These are phyloP conservation scores for Trametes elegans DNA, from an alignment of 768 basidiomycete species.

Conservation along the genomic window DNA sequence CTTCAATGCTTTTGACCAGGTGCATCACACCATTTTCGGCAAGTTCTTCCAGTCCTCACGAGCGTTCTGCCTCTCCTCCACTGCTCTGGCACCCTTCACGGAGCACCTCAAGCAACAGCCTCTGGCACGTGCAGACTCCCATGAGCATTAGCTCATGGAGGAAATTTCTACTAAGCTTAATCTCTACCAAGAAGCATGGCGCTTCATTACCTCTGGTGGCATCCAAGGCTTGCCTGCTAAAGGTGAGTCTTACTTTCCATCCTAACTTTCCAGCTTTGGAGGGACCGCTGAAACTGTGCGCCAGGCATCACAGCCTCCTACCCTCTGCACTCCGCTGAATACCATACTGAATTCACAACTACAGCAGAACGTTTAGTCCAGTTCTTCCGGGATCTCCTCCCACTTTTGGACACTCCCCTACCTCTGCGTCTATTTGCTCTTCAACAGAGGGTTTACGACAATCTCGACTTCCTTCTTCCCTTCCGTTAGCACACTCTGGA, in stretches of 20 bases:
- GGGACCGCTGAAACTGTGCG: neutral
- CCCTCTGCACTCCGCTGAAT: neutral
- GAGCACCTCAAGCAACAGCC: neutral
- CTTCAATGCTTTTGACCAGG: neutral
- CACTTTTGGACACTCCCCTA: neutral
- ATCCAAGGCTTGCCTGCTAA: too few relatives aligned
- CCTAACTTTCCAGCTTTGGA: too few relatives aligned
- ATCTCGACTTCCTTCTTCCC: neutral
- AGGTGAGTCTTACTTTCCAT: too few relatives aligned
- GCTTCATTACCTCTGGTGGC: too few relatives aligned
- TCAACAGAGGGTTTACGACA: neutral
- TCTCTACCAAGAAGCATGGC: neutral
- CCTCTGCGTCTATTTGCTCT: neutral
- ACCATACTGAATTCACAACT: neutral
- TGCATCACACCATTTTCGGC: neutral
- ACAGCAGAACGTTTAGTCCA: neutral
- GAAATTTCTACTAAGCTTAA: neutral
- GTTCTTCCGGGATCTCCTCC: neutral
- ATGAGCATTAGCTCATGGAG: neutral
- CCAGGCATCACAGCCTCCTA: neutral
- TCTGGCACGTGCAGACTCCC: neutral
- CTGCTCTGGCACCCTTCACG: neutral
- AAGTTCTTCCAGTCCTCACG: neutral
- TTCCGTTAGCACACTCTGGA: neutral
- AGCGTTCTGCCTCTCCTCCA: neutral